A percentile compares a stretch with the other conserved stretches of the same genome.
These are phyloP conservation scores for Claviceps sp. DNA, from an alignment of 2,329 filamentous ascomycete genomes.

Conservation along the genomic window DNA sequence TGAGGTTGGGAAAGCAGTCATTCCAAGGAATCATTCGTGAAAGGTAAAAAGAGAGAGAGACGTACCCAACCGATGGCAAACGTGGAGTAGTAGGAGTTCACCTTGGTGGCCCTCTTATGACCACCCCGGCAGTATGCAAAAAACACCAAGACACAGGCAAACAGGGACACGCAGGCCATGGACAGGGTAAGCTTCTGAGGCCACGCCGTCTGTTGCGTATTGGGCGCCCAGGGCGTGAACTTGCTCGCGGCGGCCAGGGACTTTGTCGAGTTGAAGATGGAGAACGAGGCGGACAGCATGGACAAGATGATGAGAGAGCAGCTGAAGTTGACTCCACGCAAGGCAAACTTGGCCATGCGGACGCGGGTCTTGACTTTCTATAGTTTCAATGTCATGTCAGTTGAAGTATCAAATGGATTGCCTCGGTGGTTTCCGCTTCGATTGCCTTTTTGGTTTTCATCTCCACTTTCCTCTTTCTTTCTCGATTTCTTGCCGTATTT, in stretches of 20 bases:
- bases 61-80: slow-evolving; percentile 70
- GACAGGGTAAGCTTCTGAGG: slow-evolving; percentile 73
- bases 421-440: neutral
- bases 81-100: slow-evolving; percentile 87
- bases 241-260: slow-evolving; percentile 60
- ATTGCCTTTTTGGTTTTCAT: neutral
- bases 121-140: slow-evolving; percentile 79
- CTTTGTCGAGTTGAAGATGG: slow-evolving; percentile 85
- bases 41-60: neutral
- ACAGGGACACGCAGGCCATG: slow-evolving; percentile 68
- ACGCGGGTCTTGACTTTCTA: slow-evolving; percentile 90
- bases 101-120: slow-evolving; percentile 79
- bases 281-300: slow-evolving; percentile 77
- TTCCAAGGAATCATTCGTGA: no score
- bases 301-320: slow-evolving; percentile 90
- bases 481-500: neutral
- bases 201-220: slow-evolving; percentile 58
- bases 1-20: neutral
- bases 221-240: slow-evolving; percentile 70
- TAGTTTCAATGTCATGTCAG: neutral
- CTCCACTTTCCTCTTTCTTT: neutral
- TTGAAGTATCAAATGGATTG: neutral
- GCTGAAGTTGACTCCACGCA: slow-evolving; percentile 93
- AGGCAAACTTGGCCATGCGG: slow-evolving; percentile 82
- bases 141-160: slow-evolving; percentile 69